Evolutionary conservation across 1,284 basidiomycete species (phyloP), one percentile per base, ranked within the genome.

Genomic region (Phellopilus nigrolimitatus): DNA sequence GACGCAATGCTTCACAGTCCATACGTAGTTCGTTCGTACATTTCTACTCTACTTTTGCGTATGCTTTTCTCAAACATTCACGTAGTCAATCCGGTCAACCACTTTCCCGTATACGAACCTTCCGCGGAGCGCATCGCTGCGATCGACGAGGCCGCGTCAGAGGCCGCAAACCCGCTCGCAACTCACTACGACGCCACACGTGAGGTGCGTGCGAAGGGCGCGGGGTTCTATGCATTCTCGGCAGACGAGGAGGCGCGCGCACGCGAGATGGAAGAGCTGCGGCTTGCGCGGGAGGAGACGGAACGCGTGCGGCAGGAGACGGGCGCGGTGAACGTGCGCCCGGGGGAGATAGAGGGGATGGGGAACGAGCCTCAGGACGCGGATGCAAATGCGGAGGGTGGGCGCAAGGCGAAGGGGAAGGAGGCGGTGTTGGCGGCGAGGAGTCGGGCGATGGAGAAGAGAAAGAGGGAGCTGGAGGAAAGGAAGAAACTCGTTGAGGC

Each of bases 171-270:
- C 51, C 84, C 88, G 0, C 74, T 90, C 3, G 75, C 79, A 13
- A 69, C 78, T 13, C 91, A 95, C 64, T 98, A 93, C 65, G 90
- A 97, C 65, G 76, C 91, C 0, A 74, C 79, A 0, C 72, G 71
- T 47, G 95, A 99, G 66, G 81, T 87, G 8, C 86, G 95, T 6
- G 79, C 85, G n/a, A 85, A 85, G 61, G 95, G 90, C 28, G 93
- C 94, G 0, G 94, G 81, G 0, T 91, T 88, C 68, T 95, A 95
- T 64, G 82, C 88, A 61, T 95, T 98, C 66, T 88, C 90, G 2
- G 75, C 66, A 0, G 90, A 95, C 61, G 88, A 92, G 59, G 82
- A 86, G 53, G 78, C 76, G 25, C 77, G 95, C 28, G 68, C 68
- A 56, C 68, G 71, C 49, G 85, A 97, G 68, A 88, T 94, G 88